These are phyloP conservation scores for Barnettozyma siamensis DNA, from an alignment of 805 yeast genomes.

Conservation along the genomic window DNA sequence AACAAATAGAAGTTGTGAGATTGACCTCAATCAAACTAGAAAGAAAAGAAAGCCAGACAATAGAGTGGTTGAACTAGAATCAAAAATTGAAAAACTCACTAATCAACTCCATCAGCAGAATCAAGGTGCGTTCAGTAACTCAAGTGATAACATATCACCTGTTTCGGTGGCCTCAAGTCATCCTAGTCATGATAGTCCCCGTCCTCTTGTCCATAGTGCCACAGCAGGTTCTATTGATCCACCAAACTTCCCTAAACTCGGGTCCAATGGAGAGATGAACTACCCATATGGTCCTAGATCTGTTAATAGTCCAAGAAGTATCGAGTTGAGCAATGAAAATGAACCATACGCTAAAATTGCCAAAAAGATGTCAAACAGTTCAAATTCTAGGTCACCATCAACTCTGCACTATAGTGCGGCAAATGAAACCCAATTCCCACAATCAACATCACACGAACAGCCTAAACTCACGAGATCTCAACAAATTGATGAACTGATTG, in stretches of 20 bases:
- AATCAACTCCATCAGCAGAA: conserved; percentile 13
- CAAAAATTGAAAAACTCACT: conserved; percentile 23
- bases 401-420: neutral
- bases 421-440: neutral
- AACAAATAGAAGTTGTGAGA: conserved; percentile 57
- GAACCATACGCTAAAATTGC: conserved; percentile 1
- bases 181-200: conserved; percentile 4
- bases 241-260: conserved; percentile 3
- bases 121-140: neutral
- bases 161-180: conserved; percentile 2
- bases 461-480: conserved; percentile 20
- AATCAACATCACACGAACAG: neutral
- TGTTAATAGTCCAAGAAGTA: too few relatives aligned
- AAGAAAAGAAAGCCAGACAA: conserved; percentile 35
- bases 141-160: conserved; percentile 7
- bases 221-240: conserved; percentile 1
- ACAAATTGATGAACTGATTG: conserved; percentile 38
- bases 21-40: conserved; percentile 55
- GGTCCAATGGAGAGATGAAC: too few relatives aligned
- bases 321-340: too few relatives aligned
- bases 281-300: neutral
- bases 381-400: neutral
- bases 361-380: neutral
- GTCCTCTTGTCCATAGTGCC: conserved; percentile 2
- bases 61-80: conserved; percentile 28